Percentiles rank a stretch among this genome's conserved stretches.
phyloP scores from a whole-genome alignment of 2,329 filamentous ascomycete genomes.

The Apiospora sp. region DNA sequence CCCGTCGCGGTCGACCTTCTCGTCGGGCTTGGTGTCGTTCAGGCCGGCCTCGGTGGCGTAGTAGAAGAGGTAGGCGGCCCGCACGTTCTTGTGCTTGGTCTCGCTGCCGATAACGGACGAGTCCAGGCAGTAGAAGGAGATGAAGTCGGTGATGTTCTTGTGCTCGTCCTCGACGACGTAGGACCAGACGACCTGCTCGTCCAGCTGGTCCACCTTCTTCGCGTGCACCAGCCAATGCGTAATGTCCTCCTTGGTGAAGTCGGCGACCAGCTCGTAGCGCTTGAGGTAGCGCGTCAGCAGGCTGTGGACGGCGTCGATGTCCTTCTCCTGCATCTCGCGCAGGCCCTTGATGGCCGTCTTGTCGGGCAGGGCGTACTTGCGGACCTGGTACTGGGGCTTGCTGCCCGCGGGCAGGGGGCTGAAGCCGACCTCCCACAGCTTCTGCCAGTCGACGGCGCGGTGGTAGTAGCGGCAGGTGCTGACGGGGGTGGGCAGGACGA shows the following conservation, averaged over 20 bases:
- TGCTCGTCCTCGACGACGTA: constrained; percentile 85
- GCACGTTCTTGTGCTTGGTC: constrained; percentile 76
- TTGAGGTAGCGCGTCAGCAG: constrained; percentile 80
- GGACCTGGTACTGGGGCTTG: constrained; percentile 84
- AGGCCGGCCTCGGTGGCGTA: constrained; percentile 89
- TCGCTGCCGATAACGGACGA: constrained; percentile 88
- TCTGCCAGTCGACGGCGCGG: constrained; percentile 92
- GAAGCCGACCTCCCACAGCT: constrained; percentile 94
- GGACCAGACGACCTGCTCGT: constrained; percentile 89
- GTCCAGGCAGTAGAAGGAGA: constrained; percentile 95
- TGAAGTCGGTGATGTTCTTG: constrained; percentile 91
- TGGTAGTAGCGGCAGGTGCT: constrained; percentile 97
- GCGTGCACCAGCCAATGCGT: constrained; percentile 87
- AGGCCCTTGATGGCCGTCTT: constrained; percentile 77
- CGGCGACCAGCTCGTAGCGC: constrained; percentile 84
- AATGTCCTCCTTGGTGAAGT: constrained; percentile 81
- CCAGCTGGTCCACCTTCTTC: constrained; percentile 57
- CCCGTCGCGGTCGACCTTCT: constrained; percentile 59
- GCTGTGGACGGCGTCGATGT: constrained; percentile 77
- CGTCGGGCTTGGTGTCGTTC: constrained; percentile 31
- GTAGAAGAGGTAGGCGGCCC: constrained; percentile 96
- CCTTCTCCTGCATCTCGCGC: constrained; percentile 79
- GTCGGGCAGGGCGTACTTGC: constrained; percentile 84
- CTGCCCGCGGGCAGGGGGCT: constrained; percentile 84
- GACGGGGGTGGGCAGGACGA: constrained; percentile 89